Percentiles rank a stretch among this genome's conserved stretches.
Conservation (phyloP, 441 rosid species). For the Capsella rubella region DNA sequence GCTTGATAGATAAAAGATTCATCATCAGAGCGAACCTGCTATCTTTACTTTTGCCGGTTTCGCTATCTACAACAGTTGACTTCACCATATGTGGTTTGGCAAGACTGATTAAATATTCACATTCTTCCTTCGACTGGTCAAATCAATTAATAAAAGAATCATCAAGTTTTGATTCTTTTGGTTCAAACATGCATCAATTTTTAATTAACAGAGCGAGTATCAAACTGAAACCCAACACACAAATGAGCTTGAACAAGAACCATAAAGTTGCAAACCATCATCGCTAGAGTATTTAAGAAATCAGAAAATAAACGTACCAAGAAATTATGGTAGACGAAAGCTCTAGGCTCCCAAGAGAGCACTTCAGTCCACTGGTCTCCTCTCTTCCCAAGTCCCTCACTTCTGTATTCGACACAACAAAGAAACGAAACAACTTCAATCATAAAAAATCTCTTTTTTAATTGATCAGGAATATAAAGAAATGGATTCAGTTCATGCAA, state of each 20-base stretch:
- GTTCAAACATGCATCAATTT: constrained; percentile 19
- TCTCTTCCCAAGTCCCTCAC: constrained; percentile 57
- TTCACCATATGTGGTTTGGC: constrained; percentile 71
- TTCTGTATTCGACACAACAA: constrained; percentile 45
- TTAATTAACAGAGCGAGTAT: neutral
- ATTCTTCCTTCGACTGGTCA: constrained; percentile 74
- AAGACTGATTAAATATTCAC: constrained; percentile 67
- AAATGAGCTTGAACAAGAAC: neutral
- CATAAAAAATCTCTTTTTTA: neutral
- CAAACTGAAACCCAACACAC: neutral
- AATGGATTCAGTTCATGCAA: constrained; percentile 27
- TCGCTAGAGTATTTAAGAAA: neutral
- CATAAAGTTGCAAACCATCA: neutral
- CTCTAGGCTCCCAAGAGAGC: constrained; percentile 76
- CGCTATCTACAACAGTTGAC: constrained; percentile 74
- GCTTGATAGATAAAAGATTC: neutral
- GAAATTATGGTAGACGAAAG: constrained; percentile 68
- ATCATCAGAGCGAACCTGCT: constrained; percentile 57
- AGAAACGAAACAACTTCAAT: neutral
- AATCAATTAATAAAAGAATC: neutral
- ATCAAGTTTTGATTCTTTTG: constrained; percentile 6
- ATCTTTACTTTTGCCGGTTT: constrained; percentile 68
- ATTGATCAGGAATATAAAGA: neutral
- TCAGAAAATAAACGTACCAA: constrained; percentile 33
- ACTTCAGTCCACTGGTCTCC: constrained; percentile 76